Percentiles rank a stretch among this genome's conserved stretches.
phyloP scores from a whole-genome alignment of 169 alveolate genomes.

The Theileria parva region DNA sequence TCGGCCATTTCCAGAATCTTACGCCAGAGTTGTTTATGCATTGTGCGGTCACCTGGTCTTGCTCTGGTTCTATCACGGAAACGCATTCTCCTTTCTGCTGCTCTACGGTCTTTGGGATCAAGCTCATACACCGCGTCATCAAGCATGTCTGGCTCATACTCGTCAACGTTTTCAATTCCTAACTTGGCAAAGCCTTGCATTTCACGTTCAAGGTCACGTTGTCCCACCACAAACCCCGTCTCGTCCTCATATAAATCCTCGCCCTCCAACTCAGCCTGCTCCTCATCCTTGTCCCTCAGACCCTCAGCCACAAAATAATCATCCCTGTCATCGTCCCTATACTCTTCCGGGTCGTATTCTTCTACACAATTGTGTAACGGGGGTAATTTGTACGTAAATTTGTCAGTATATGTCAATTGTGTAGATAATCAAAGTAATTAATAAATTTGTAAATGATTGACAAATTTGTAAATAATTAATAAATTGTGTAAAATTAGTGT shows the following conservation, averaged over 20 bases:
- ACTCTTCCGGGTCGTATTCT: conserved; percentile 68
- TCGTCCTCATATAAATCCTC: conserved; percentile 79
- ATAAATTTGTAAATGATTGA: background rate
- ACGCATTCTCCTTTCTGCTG: conserved; percentile 77
- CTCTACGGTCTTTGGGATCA: conserved; percentile 83
- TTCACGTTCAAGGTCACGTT: conserved; percentile 69
- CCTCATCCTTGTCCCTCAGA: conserved; percentile 72
- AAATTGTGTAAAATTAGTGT: too few species aligned
- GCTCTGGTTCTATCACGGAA: conserved; percentile 53
- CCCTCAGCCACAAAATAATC: conserved; percentile 74
- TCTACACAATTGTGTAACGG: conserved; percentile 52
- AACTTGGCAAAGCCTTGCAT: conserved; percentile 74
- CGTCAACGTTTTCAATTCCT: conserved; percentile 77
- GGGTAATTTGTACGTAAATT: too few species aligned
- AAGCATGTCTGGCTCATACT: conserved; percentile 80
- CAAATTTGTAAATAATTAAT: too few species aligned
- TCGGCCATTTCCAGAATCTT: conserved; percentile 68
- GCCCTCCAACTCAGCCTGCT: conserved; percentile 75
- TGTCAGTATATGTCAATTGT: too few species aligned
- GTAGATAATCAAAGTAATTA: too few species aligned
- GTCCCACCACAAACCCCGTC: conserved; percentile 76
- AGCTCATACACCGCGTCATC: conserved; percentile 82
- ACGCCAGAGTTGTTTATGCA: conserved; percentile 72
- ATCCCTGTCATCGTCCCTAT: conserved; percentile 76
- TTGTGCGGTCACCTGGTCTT: conserved; percentile 63